Conservation (phyloP, 176 grass and related monocot genomes). For the Triticum dicoccoides region DNA sequence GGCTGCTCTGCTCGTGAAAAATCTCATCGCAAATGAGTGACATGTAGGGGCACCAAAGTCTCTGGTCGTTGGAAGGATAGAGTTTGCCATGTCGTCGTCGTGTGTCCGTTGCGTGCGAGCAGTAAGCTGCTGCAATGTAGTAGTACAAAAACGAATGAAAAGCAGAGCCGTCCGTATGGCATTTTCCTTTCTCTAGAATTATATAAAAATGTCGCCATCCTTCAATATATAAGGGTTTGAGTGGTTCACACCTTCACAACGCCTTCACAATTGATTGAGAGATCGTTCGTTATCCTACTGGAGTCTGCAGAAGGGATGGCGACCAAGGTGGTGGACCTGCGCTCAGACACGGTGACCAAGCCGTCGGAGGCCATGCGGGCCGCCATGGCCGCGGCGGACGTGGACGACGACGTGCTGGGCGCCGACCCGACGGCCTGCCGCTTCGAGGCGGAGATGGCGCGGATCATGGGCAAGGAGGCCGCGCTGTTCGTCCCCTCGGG, state of each 20-base stretch:
- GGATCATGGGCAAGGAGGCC: slow-evolving; percentile 66
- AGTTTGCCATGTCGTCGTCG: not conserved
- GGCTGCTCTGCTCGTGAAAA: not conserved
- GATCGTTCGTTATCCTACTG: no score
- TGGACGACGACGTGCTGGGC: slow-evolving; percentile 85
- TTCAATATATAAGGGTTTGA: not conserved
- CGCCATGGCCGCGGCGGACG: slow-evolving; percentile 78
- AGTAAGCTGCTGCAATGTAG: not conserved
- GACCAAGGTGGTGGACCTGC: slow-evolving; percentile 66
- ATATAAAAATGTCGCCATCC: not conserved
- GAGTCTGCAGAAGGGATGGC: slow-evolving; percentile 24
- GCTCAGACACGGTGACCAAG: slow-evolving; percentile 91
- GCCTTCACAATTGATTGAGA: not conserved
- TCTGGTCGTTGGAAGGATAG: not conserved
- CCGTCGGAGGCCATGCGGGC: slow-evolving; percentile 70
- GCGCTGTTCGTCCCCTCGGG: slow-evolving; percentile 91
- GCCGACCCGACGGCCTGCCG: slow-evolving; percentile 59
- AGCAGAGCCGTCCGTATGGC: not conserved
- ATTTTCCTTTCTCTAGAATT: not conserved
- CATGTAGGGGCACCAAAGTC: not conserved
- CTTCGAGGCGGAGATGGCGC: slow-evolving; percentile 64
- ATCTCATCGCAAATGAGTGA: not conserved
- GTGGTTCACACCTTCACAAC: not conserved
- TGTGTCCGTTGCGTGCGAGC: no score
- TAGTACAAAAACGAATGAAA: not conserved